Percentiles rank a stretch among this genome's conserved stretches.
phyloP scores from a whole-genome alignment of 495 filamentous ascomycete genomes.

The Trichoderma reesei region DNA sequence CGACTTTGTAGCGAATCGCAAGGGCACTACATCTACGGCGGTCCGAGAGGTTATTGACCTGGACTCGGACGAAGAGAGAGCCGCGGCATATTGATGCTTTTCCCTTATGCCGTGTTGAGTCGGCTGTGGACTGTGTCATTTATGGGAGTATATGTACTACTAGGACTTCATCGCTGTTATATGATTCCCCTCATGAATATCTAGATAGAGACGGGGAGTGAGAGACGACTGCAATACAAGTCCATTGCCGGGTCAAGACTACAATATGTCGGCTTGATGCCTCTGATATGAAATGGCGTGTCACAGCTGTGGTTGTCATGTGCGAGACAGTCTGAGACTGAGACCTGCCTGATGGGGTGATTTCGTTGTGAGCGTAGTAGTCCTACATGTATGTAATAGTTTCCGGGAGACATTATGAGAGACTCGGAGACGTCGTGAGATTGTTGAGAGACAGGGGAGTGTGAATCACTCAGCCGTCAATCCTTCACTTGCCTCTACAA shows the following conservation, averaged over 20 bases:
- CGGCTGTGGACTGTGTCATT: not conserved
- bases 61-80: not conserved
- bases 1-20: not conserved
- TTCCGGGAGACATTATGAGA: too few relatives aligned
- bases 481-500: too few relatives aligned
- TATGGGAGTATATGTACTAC: slow-evolving; percentile 2
- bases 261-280: not conserved
- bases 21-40: not conserved
- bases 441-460: too few relatives aligned
- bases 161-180: not conserved
- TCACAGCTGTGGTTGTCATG: too few relatives aligned
- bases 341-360: too few relatives aligned
- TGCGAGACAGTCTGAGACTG: too few relatives aligned
- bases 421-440: too few relatives aligned
- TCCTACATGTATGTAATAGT: too few relatives aligned
- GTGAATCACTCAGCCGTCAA: too few relatives aligned
- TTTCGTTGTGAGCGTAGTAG: too few relatives aligned
- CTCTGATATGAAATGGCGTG: too few relatives aligned
- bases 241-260: not conserved
- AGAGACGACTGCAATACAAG: not conserved
- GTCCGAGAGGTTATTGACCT: not conserved
- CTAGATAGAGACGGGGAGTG: not conserved
- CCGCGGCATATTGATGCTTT: not conserved
- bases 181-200: slow-evolving; percentile 8
- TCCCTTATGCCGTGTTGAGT: not conserved